Base-by-base conservation (phyloP, 139 green algal genomes). In the Chlamydomonas schloesseri region DNA sequence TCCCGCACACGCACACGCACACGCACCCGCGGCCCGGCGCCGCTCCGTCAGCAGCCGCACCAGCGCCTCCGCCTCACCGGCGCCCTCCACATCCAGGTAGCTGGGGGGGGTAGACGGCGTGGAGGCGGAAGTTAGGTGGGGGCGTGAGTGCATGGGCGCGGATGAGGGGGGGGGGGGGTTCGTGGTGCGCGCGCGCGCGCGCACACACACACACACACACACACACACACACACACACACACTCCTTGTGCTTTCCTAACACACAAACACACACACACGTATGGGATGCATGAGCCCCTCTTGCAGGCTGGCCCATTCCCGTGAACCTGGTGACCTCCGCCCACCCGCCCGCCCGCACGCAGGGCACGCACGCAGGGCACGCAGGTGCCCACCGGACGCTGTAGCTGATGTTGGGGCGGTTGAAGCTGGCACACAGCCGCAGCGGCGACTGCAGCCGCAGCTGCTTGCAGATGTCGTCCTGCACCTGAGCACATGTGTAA, bases 371-470 rank as follows among this genome's bases (percentile, higher is more conserved):
- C n/a, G n/a, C n/a, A n/a, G n/a, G n/a, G n/a, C n/a, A n/a, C n/a
- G n/a, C 3, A 46, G 29, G 18, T 2, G 28, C 80, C 2, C 67
- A 86, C 37, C 71, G 62, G n/a, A 94, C 87, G 0, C 65, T 73
- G 87, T 93, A 95, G 31, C 69, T 73, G 70, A 95, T 95, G 89
- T 95, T 95, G 70, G 89, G 91, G 0, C 93, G 82, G 86, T 95
- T 92, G 82, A 95, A 95, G 70, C 68, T 88, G 26, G 73, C 73
- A 1, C 87, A 33, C 47, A 95, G 83, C 15, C 87, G 71, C 53
- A 88, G 46, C 15, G 88, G 88, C 28, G 82, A 31, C 15, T 57
- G 14, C 46, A 96, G 70, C 0, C 36, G 74, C 60, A 96, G 84
- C 73, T 87, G 75, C 17, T 73, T 23, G 18, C 91, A n/a, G 36